Percentiles rank a stretch among this genome's conserved stretches.
Evolutionary conservation across 2,329 filamentous ascomycete genomes (phyloP).

Genomic region (Exophiala calicioides): DNA sequence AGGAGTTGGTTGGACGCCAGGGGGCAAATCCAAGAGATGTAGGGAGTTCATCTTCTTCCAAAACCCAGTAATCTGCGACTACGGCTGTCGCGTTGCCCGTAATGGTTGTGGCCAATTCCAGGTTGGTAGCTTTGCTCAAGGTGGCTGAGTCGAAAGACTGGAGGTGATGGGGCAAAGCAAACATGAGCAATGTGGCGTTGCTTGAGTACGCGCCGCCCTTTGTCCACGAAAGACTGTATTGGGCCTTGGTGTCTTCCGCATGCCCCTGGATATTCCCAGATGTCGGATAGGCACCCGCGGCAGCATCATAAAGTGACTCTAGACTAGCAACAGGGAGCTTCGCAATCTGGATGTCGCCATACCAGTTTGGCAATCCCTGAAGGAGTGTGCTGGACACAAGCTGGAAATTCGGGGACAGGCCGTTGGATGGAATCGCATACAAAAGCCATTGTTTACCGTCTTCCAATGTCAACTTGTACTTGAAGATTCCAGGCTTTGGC

Average conservation of each 20-base stretch:
- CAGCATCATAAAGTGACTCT: slow-evolving; percentile 71
- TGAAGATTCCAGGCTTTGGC: slow-evolving; percentile 66
- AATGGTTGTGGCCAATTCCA: slow-evolving; percentile 75
- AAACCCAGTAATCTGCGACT: slow-evolving; percentile 71
- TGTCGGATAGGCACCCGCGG: slow-evolving; percentile 73
- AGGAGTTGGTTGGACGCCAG: slow-evolving; percentile 61
- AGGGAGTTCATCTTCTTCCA: slow-evolving; percentile 74
- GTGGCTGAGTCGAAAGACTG: slow-evolving; percentile 68
- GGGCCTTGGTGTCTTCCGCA: slow-evolving; percentile 60
- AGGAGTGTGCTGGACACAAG: slow-evolving; percentile 67
- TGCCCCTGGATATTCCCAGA: slow-evolving; percentile 66
- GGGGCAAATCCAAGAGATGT: slow-evolving; percentile 74
- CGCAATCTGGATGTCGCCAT: slow-evolving; percentile 77
- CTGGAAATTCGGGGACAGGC: slow-evolving; percentile 63
- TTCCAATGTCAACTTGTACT: slow-evolving; percentile 72
- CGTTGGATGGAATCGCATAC: slow-evolving; percentile 66
- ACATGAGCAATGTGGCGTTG: slow-evolving; percentile 70
- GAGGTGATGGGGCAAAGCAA: slow-evolving; percentile 82
- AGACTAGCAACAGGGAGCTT: slow-evolving; percentile 67
- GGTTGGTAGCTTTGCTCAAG: slow-evolving; percentile 49
- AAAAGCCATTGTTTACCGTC: slow-evolving; percentile 77
- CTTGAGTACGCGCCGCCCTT: slow-evolving; percentile 65
- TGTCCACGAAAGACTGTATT: slow-evolving; percentile 72
- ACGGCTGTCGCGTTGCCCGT: slow-evolving; percentile 79
- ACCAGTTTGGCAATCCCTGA: slow-evolving; percentile 67